Base-by-base conservation (phyloP, 306 rosid species). In the Ziziphus jujuba region DNA sequence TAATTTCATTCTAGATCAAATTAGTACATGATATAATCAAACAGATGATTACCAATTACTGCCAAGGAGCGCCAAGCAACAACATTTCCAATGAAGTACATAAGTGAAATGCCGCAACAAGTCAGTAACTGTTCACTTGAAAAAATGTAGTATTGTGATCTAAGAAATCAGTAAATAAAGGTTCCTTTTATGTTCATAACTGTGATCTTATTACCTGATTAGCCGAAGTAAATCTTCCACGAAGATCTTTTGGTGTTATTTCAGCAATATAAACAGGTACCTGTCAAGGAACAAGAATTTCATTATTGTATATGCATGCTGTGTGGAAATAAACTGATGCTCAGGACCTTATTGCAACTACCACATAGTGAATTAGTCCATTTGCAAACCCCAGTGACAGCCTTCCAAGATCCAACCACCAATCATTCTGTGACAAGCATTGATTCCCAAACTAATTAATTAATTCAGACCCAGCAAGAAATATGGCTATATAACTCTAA, bases 1-100 rank as follows among this genome's bases (percentile, higher is more conserved):
- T 49, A 36, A 36, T 49, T 49, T 15, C 20, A 48, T n/a, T 48
- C 5, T 48, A 5, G 52, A 5, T 48, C 8, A 15, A 20, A 81
- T 34, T 49, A 65, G 43, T 63, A 43, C 15, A 77, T 15, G 24
- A 16, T 7, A 58, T 44, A 47, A 44, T 11, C 13, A 21, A 33
- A n/a, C 22, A 16, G 67, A 22, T 59, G n/a, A n/a, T n/a, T 73
- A 77, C 88, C 79, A 10, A 72, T 65, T 54, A 80, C 4, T 67
- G 88, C 88, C 55, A 80, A 62, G 50, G 43, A 66, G 63, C 82
- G 80, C 87, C 87, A 84, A 47, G 21, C 20, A 25, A 84, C 54
- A 33, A 54, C 40, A 24, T 58, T 71, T 22, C 85, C 88, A 43
- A 74, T 4, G 61, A 81, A 56, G 69, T 54, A 74, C 28, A 67